Base-by-base conservation (phyloP, 768 basidiomycete genomes). In the Punctularia strigosozonata region DNA sequence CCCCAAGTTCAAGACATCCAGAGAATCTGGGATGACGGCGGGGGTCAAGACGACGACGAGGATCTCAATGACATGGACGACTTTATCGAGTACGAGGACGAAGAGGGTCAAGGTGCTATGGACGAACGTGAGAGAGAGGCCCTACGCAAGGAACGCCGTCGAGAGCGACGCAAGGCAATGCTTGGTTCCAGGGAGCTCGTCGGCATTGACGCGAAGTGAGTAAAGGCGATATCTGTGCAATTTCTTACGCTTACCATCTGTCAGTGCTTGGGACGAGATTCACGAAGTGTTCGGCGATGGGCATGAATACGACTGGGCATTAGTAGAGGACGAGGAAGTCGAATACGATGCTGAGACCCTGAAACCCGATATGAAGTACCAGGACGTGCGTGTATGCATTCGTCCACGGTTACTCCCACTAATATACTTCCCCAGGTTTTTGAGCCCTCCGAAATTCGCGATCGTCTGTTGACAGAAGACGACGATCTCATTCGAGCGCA, bases 241-340 rank as follows among this genome's bases (percentile, higher is more conserved):
- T 20, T 8, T 22, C 13, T 20, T 15, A 31, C 30, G n/a, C 25
- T 20, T 25, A 32, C 37, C 39, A 21, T 14, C 38, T 32, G 23
- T 43, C 40, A 94, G 89, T 51, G 82, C 89, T 20, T 95, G 90
- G 89, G 82, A 86, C 34, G 95, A 97, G 60, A 84, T 98, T 20
- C 81, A 85, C 44, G 92, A 89, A 42, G 88, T 98, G 1, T 99
- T 99, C 47, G 95, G 95, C 24, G 86, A 92, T 46, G 95, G 95
- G 5, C 80, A 83, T 50, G 92, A 98, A 47, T 99, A 94, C 55
- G 90, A 90, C 49, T 92, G 88, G 83, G 92, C 92, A 10, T 58
- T 99, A 32, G 80, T 66, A 33, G 88, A 80, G 4, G 92, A 92
- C 22, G 86, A 88, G 2, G 69, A 69, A 28, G 56, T 52, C 2